Conservation (phyloP, 2,329 filamentous ascomycete species). For the Stemphylium lycopersici region DNA sequence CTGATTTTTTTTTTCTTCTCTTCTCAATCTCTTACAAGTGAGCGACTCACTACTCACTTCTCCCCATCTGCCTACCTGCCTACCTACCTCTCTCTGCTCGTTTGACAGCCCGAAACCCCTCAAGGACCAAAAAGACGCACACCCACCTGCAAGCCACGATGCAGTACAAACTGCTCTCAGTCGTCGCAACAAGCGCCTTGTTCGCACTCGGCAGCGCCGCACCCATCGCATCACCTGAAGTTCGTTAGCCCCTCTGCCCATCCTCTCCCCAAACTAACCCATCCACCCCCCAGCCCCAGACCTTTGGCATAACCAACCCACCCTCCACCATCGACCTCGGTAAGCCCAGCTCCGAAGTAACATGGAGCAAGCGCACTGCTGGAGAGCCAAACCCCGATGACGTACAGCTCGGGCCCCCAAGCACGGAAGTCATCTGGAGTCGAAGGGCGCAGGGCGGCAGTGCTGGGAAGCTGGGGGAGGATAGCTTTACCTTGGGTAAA, state of each 20-base stretch:
- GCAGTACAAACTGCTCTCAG: slow-evolving; percentile 38
- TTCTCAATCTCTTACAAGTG: neutral
- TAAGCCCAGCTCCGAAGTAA: slow-evolving; percentile 22
- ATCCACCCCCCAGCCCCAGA: slow-evolving; percentile 1
- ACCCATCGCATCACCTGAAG: slow-evolving; percentile 31
- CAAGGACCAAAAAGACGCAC: neutral
- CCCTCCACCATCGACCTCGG: slow-evolving; percentile 21
- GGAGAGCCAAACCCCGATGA: slow-evolving; percentile 5
- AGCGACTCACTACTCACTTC: neutral
- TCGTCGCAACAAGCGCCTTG: slow-evolving; percentile 32
- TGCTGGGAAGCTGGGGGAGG: slow-evolving; percentile 9
- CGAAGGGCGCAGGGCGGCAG: slow-evolving; percentile 15
- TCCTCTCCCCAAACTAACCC: neutral
- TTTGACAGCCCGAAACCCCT: neutral
- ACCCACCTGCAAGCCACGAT: slow-evolving; percentile 11
- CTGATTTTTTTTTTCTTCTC: neutral
- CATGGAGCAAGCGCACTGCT: slow-evolving; percentile 19
- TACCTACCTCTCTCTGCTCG: neutral
- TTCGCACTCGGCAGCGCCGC: slow-evolving; percentile 28
- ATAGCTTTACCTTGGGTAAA: slow-evolving; percentile 10
- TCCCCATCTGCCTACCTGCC: neutral
- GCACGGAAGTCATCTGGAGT: slow-evolving; percentile 5
- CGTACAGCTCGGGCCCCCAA: slow-evolving; percentile 8
- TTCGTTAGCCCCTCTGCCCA: slow-evolving; percentile 13
- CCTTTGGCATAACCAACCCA: neutral